Evolutionary conservation across 2,329 filamentous ascomycete species (phyloP).

Genomic region (Coniochaeta sp.): DNA sequence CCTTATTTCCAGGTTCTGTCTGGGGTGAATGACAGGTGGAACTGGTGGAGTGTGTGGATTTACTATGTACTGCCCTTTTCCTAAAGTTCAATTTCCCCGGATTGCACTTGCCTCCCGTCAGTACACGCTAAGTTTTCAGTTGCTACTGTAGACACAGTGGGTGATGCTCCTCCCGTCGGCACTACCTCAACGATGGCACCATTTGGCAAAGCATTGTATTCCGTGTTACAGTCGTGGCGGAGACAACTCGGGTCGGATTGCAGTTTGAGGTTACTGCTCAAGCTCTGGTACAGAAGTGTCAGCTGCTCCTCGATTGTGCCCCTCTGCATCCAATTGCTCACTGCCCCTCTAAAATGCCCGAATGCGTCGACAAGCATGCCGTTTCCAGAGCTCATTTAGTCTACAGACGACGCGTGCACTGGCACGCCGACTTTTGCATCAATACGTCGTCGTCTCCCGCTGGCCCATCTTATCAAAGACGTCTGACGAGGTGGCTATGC

Average conservation of each 20-base stretch:
- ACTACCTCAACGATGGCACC: neutral
- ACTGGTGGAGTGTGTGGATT: neutral
- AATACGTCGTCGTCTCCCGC: neutral
- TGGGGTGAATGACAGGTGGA: neutral
- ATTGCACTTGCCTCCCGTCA: neutral
- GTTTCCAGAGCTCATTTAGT: neutral
- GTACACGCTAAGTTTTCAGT: too few relatives aligned
- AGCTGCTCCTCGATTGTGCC: neutral
- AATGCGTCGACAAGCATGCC: neutral
- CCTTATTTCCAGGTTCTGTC: neutral
- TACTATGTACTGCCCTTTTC: too few relatives aligned
- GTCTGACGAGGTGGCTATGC: neutral
- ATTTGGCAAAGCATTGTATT: neutral
- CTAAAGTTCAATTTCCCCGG: neutral
- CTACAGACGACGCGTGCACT: neutral
- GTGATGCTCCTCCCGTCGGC: too few relatives aligned
- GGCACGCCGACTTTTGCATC: neutral
- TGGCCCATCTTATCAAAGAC: neutral
- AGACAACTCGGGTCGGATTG: neutral
- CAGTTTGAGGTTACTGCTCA: neutral
- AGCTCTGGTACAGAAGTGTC: neutral
- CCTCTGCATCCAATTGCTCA: neutral
- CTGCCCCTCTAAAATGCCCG: neutral
- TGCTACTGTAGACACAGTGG: too few relatives aligned
- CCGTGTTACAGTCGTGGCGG: neutral